A percentile compares a stretch with the other conserved stretches of the same genome.
Conservation (phyloP, 768 basidiomycete genomes). For the Infundibulicybe gibba region DNA sequence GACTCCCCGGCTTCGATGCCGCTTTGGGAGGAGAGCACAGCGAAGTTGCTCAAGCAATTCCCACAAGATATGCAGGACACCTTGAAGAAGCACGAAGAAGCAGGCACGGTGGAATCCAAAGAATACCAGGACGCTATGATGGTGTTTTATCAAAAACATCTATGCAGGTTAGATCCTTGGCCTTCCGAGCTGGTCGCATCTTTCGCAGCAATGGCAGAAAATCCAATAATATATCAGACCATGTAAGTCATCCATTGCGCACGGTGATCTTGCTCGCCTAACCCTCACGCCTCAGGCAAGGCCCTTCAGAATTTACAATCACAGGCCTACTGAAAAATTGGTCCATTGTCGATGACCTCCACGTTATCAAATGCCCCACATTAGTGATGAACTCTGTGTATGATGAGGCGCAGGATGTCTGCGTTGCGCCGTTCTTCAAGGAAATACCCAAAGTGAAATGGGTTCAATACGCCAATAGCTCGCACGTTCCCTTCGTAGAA, state of each 20-base stretch:
- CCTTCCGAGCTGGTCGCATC: conserved; percentile 32
- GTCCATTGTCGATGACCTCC: conserved; percentile 39
- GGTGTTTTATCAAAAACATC: conserved; percentile 36
- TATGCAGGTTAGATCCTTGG: conserved; percentile 42
- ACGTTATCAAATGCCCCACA: conserved; percentile 35
- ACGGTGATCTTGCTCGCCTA: too few relatives aligned
- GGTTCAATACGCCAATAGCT: conserved; percentile 31
- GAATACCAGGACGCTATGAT: conserved; percentile 42
- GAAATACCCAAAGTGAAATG: conserved; percentile 38
- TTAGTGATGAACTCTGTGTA: conserved; percentile 37
- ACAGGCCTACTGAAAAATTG: conserved; percentile 39
- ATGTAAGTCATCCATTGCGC: conserved; percentile 30
- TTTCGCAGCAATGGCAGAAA: conserved; percentile 31
- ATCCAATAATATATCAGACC: conserved; percentile 43
- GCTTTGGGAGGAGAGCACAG: conserved; percentile 30
- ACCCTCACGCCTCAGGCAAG: conserved; percentile 22
- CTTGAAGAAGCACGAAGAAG: conserved; percentile 42
- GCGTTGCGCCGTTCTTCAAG: conserved; percentile 32
- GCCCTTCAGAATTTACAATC: conserved; percentile 34
- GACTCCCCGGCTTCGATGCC: conserved; percentile 40
- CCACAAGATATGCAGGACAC: conserved; percentile 35
- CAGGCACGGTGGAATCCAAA: conserved; percentile 33
- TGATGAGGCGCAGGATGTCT: conserved; percentile 37
- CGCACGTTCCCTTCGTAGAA: not conserved
- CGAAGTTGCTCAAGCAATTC: conserved; percentile 26